Percentiles rank a stretch among this genome's conserved stretches.
These are phyloP conservation scores for Candolleomyces eurysporus DNA, from an alignment of 768 basidiomycete species.

Conservation along the genomic window DNA sequence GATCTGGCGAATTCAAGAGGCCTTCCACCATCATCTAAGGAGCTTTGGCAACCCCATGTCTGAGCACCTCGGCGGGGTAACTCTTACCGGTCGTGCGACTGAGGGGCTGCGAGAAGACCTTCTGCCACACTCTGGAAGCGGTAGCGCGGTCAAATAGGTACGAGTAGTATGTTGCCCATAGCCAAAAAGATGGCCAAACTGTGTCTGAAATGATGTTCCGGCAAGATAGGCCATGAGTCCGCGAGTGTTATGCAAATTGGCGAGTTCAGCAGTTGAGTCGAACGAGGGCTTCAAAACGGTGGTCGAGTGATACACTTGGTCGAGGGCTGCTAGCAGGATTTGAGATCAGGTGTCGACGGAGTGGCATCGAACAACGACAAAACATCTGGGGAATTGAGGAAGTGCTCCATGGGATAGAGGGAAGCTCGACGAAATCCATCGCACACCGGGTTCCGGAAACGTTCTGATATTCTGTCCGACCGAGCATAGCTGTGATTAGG, in stretches of 20 bases:
- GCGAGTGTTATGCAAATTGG: conserved; percentile 58
- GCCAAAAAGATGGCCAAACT: conserved; percentile 93
- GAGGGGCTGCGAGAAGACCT: conserved; percentile 78
- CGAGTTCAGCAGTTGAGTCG: conserved; percentile 69
- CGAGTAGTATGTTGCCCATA: conserved; percentile 99
- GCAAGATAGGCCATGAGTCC: conserved; percentile 82
- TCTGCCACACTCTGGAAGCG: conserved; percentile 85
- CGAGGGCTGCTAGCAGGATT: conserved; percentile 84
- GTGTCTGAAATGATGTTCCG: conserved; percentile 91
- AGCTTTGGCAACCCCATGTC: too few relatives aligned
- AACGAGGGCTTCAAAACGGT: conserved; percentile 53
- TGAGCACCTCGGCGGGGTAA: too few relatives aligned
- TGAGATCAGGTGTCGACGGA: conserved; percentile 89
- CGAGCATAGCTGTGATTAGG: conserved; percentile 83
- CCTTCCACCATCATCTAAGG: too few relatives aligned
- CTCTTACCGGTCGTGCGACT: too few relatives aligned
- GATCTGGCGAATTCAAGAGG: too few relatives aligned
- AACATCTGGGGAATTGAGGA: conserved; percentile 81
- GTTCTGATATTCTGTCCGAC: conserved; percentile 95
- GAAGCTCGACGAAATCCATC: conserved; percentile 97
- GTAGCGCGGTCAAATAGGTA: conserved; percentile 97
- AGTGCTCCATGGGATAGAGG: conserved; percentile 98
- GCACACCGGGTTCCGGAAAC: conserved; percentile 97
- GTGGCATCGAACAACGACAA: conserved; percentile 75
- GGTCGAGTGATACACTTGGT: conserved; percentile 88